These are phyloP conservation scores for Fusarium annulatum DNA, from an alignment of 2,329 filamentous ascomycete genomes.

Conservation along the genomic window DNA sequence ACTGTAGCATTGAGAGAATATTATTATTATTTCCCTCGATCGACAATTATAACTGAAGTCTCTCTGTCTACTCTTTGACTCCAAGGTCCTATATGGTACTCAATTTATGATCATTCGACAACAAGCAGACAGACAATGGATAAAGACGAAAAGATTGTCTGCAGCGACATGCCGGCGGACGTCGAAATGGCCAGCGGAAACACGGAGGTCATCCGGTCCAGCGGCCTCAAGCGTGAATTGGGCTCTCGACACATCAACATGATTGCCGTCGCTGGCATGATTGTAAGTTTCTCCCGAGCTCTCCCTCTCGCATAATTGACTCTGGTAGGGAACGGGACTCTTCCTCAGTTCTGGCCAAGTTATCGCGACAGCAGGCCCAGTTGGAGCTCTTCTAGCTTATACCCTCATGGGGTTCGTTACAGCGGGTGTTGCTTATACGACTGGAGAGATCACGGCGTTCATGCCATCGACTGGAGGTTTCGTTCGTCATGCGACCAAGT, in stretches of 20 bases:
- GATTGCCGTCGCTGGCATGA: conserved; percentile 1
- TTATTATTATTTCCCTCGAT: not conserved
- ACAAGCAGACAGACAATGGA: not conserved
- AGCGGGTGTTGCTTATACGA: not conserved
- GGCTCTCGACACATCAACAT: not conserved
- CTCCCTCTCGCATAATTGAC: not conserved
- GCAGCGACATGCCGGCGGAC: not conserved
- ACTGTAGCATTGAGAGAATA: not conserved
- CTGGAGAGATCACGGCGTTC: not conserved
- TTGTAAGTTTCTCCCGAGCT: not conserved
- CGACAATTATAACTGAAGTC: too few relatives aligned
- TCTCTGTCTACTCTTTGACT: too few relatives aligned
- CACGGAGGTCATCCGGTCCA: not conserved
- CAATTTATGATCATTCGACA: too few relatives aligned
- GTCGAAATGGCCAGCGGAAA: not conserved
- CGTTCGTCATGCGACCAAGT: not conserved
- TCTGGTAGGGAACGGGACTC: not conserved
- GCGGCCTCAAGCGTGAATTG: not conserved
- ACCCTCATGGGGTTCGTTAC: not conserved
- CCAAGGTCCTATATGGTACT: too few relatives aligned
- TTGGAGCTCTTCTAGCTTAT: not conserved
- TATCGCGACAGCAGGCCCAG: not conserved
- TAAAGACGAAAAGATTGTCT: not conserved
- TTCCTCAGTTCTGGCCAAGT: not conserved
- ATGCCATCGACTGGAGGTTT: not conserved